A percentile compares a stretch with the other conserved stretches of the same genome.
phyloP scores from a whole-genome alignment of 768 basidiomycete species.

The Suillus placidus region DNA sequence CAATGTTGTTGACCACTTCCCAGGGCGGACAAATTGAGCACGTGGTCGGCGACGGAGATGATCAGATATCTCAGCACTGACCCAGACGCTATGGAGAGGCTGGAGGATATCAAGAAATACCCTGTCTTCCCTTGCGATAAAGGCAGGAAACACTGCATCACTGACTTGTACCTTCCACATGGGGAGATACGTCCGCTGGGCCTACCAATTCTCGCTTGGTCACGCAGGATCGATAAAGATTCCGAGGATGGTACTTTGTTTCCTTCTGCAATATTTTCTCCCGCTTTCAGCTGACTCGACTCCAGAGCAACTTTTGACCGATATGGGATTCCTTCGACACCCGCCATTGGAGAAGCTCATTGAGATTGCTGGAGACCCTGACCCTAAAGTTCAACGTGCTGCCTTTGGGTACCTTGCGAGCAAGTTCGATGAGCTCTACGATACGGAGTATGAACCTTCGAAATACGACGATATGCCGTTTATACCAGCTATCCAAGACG shows the following conservation, averaged over 20 bases:
- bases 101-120: constrained; percentile 4
- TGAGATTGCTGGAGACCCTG: constrained; percentile 48
- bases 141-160: constrained; percentile 16
- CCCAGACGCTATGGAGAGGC: constrained; percentile 46
- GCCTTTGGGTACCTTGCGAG: constrained; percentile 81
- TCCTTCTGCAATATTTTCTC: not conserved
- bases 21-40: constrained; percentile 80
- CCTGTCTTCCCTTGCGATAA: constrained; percentile 12
- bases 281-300: constrained; percentile 8
- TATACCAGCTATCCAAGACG: constrained; percentile 66
- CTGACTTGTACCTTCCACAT: constrained; percentile 82
- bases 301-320: constrained; percentile 45
- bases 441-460: constrained; percentile 49
- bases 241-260: constrained; percentile 1
- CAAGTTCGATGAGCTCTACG: constrained; percentile 60
- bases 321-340: constrained; percentile 60
- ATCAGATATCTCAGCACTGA: constrained; percentile 73
- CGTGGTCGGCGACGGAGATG: constrained; percentile 81
- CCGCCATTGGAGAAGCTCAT: constrained; percentile 70
- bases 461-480: constrained; percentile 61
- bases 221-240: not conserved
- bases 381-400: constrained; percentile 47
- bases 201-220: constrained; percentile 86
- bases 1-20: constrained; percentile 6
- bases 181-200: constrained; percentile 66